phyloP scores from a whole-genome alignment of 257 asterid genomes.

The Apocynum venetum region DNA sequence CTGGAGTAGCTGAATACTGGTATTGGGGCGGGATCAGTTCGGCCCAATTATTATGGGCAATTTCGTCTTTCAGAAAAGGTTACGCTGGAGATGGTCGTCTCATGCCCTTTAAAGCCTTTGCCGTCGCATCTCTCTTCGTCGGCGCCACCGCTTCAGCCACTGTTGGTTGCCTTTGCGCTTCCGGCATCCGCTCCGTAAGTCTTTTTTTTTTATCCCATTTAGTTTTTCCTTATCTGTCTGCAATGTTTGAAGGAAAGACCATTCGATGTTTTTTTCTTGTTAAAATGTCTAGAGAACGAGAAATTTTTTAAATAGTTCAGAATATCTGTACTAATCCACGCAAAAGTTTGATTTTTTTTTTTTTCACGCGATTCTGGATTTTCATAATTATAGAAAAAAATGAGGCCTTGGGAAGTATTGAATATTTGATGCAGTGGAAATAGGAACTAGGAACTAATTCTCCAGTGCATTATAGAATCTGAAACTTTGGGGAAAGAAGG shows the following conservation, averaged over 20 bases:
- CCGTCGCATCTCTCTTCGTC: conserved; percentile 71
- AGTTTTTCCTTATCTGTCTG: neutral
- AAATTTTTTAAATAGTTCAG: neutral
- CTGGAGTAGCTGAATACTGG: conserved; percentile 37
- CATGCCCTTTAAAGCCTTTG: conserved; percentile 83
- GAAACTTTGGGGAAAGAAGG: neutral
- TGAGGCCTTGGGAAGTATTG: neutral
- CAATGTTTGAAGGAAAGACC: neutral
- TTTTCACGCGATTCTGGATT: neutral
- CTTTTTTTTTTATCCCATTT: neutral
- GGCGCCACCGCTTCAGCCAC: conserved; percentile 63
- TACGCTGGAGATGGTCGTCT: conserved; percentile 42
- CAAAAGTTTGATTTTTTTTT: neutral
- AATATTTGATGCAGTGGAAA: neutral
- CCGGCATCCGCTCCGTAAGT: conserved; percentile 61
- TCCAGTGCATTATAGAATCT: neutral
- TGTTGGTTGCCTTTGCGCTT: conserved; percentile 45
- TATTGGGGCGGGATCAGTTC: conserved; percentile 64
- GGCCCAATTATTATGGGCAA: conserved; percentile 61
- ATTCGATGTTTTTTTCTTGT: neutral
- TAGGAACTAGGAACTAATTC: neutral
- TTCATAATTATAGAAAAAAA: neutral
- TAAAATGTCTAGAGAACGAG: neutral
- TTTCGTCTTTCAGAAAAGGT: conserved; percentile 41
- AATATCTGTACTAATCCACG: neutral